Conservation (phyloP, 176 grass and related monocot genomes). For the Miscanthus lutarioriparius region DNA sequence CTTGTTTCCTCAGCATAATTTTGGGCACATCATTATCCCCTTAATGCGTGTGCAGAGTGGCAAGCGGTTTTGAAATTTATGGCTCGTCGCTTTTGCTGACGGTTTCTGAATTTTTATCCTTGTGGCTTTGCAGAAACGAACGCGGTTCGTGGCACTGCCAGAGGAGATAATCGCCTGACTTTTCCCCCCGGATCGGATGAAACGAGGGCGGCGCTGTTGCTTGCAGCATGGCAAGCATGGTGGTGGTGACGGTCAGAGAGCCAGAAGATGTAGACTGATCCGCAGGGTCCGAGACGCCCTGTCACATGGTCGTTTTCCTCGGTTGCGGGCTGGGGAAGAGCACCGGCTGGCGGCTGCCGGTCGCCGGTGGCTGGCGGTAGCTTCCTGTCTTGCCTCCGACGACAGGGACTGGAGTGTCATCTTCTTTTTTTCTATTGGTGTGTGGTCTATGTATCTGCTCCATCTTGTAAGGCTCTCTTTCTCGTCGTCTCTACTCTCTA, state of each 20-base stretch:
- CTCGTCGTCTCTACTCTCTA: too few species aligned
- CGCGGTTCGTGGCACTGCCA: slow-evolving; percentile 71
- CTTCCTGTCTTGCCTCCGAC: not conserved
- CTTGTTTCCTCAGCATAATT: not conserved
- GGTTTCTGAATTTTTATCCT: not conserved
- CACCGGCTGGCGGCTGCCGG: not conserved
- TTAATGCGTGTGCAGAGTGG: not conserved
- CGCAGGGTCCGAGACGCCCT: not conserved
- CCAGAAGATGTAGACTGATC: not conserved
- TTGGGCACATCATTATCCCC: slow-evolving; percentile 23
- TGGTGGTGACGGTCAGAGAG: slow-evolving; percentile 7
- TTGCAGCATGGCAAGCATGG: too few species aligned
- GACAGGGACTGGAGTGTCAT: slow-evolving; percentile 1
- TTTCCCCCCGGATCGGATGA: not conserved
- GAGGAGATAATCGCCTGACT: slow-evolving; percentile 75
- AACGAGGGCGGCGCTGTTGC: too few species aligned
- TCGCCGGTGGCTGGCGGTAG: not conserved
- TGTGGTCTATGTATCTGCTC: slow-evolving; percentile 14
- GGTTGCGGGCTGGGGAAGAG: not conserved
- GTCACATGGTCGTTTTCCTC: not conserved
- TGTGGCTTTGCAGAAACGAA: slow-evolving; percentile 68
- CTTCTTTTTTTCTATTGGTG: not conserved
- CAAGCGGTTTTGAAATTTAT: not conserved
- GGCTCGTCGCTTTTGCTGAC: slow-evolving; percentile 22
- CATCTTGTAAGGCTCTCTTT: not conserved